Evolutionary conservation across 345 rosid species (phyloP).

Genomic region (Euphorbia pulcherrima): DNA sequence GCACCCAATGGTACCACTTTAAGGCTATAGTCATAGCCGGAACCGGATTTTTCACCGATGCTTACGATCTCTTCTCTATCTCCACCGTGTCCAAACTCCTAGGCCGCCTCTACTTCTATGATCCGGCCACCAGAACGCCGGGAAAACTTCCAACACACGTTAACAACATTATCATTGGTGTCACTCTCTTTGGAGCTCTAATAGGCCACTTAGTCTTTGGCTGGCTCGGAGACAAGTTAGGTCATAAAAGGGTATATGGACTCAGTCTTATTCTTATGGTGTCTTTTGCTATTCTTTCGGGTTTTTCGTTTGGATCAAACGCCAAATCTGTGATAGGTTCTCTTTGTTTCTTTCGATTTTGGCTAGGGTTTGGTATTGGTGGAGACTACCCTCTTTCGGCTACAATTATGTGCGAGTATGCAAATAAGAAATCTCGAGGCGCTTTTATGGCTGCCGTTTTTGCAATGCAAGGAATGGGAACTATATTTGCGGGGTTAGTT

Average conservation of each 20-base stretch:
- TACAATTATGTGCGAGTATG: conserved; percentile 68
- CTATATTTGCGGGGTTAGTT: conserved; percentile 48
- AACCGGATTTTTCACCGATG: conserved; percentile 80
- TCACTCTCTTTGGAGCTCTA: conserved; percentile 55
- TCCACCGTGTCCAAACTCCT: conserved; percentile 53
- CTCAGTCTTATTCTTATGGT: conserved; percentile 55
- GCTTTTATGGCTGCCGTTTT: conserved; percentile 58
- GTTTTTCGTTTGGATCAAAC: conserved; percentile 48
- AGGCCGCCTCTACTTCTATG: conserved; percentile 62
- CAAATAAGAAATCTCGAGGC: conserved; percentile 52
- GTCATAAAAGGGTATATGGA: conserved; percentile 55
- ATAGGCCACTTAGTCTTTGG: conserved; percentile 60
- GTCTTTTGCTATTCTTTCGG: conserved; percentile 51
- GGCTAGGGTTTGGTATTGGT: conserved; percentile 76
- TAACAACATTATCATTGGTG: conserved; percentile 48
- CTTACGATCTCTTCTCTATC: conserved; percentile 72
- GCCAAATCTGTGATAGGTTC: conserved; percentile 41
- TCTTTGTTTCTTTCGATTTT: conserved; percentile 67
- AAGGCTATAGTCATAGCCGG: conserved; percentile 65
- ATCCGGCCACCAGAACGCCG: conserved; percentile 29
- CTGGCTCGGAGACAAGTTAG: conserved; percentile 66
- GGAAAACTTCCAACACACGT: conserved; percentile 38
- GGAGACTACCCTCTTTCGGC: conserved; percentile 87
- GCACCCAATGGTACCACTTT: conserved; percentile 59
- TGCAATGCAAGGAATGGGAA: conserved; percentile 63